These are phyloP conservation scores for Polytolypa hystricis DNA, from an alignment of 2,329 filamentous ascomycete species.

Conservation along the genomic window DNA sequence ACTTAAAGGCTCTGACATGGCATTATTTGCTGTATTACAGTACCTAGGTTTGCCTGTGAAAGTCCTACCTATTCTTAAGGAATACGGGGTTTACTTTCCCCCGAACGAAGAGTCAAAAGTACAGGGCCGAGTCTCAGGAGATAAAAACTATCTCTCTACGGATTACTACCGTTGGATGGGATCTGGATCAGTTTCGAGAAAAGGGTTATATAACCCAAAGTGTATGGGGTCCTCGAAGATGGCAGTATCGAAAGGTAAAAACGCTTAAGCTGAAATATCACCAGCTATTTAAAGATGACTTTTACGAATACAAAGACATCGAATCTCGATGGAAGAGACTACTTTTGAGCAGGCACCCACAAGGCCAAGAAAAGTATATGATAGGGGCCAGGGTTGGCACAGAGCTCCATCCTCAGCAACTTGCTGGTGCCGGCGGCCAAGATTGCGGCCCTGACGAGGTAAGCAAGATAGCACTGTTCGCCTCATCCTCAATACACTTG, in stretches of 20 bases:
- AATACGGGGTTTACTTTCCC: neutral
- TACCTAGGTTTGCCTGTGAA: neutral
- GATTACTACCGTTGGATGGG: too few relatives aligned
- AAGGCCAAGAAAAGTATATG: neutral
- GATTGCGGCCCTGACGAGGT: neutral
- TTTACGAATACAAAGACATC: neutral
- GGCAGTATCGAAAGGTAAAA: neutral
- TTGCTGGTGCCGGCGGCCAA: neutral
- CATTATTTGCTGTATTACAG: slow-evolving; percentile 2
- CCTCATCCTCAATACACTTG: neutral
- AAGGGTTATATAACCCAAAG: neutral
- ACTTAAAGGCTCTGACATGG: neutral
- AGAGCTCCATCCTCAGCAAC: neutral
- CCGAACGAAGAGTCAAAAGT: neutral
- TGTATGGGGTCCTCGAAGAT: neutral
- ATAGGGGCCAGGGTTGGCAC: neutral
- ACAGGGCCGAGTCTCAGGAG: neutral
- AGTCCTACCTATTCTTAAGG: neutral
- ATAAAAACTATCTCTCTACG: neutral
- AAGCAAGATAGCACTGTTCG: neutral
- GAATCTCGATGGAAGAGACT: neutral
- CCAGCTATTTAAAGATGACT: neutral
- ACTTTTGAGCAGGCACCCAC: neutral
- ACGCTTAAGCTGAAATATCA: neutral
- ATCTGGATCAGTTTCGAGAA: too few relatives aligned